phyloP scores from a whole-genome alignment of 805 yeast species.

The Zygosaccharomyces siamensis region DNA sequence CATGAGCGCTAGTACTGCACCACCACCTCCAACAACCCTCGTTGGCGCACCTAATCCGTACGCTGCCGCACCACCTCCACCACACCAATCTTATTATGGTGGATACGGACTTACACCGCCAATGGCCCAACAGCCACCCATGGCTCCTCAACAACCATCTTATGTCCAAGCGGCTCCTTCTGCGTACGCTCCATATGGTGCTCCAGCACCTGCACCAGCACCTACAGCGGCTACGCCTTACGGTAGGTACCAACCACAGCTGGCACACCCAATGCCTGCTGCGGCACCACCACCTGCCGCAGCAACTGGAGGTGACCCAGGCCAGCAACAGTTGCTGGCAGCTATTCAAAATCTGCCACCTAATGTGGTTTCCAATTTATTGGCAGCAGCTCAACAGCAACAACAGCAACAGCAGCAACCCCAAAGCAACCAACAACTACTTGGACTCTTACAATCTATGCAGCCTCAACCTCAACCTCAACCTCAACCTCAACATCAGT shows the following conservation, averaged over 20 bases:
- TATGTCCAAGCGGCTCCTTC: conserved; percentile 13
- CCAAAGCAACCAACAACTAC: conserved; percentile 27
- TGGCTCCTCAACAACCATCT: conserved; percentile 18
- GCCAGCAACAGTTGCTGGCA: conserved; percentile 31
- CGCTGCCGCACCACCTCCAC: conserved; percentile 20
- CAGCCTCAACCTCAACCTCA: conserved; percentile 31
- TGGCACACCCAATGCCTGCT: conserved; percentile 13
- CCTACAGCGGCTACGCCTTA: conserved; percentile 25
- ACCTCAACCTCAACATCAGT: conserved; percentile 21
- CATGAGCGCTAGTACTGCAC: conserved; percentile 5
- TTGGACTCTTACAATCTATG: conserved; percentile 34
- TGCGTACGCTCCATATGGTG: conserved; percentile 13
- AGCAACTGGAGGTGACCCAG: conserved; percentile 24
- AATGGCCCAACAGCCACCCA: conserved; percentile 18
- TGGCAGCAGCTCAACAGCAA: conserved; percentile 34
- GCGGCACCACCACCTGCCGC: conserved; percentile 26
- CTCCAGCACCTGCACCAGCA: conserved; percentile 15
- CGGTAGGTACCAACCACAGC: conserved; percentile 19
- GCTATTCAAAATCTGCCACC: conserved; percentile 36
- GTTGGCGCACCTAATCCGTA: conserved; percentile 15
- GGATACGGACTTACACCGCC: conserved; percentile 18
- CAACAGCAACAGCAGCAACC: conserved; percentile 30
- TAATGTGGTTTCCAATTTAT: conserved; percentile 30
- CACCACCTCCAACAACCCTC: conserved; percentile 8
- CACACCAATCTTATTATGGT: conserved; percentile 19